These are phyloP conservation scores for Physaria fendleri DNA, from an alignment of 345 rosid genomes.

Conservation along the genomic window DNA sequence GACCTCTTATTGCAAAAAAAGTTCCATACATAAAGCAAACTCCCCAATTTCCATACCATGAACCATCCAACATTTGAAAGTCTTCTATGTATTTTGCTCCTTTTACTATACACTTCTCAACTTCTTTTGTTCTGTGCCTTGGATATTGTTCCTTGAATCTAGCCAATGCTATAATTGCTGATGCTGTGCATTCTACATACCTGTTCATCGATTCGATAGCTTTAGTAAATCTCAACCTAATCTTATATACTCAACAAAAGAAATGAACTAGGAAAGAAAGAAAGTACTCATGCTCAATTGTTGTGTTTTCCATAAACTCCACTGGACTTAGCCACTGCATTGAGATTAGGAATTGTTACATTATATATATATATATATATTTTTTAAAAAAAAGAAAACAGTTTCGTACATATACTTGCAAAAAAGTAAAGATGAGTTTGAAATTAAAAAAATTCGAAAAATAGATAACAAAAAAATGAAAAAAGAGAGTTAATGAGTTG, in stretches of 20 bases:
- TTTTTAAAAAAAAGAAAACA: not conserved
- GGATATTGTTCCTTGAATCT: not conserved
- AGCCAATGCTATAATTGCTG: not conserved
- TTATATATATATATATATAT: no score
- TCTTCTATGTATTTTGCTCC: constrained; percentile 18
- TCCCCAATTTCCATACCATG: constrained; percentile 62
- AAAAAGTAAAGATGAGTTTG: no score
- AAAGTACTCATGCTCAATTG: no score
- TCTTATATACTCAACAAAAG: no score
- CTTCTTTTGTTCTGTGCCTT: not conserved
- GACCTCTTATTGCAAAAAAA: constrained; percentile 36
- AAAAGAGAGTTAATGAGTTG: no score
- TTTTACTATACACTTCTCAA: not conserved
- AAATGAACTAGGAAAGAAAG: not conserved
- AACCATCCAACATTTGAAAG: constrained; percentile 45
- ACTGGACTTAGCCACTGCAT: no score
- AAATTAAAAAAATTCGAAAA: no score
- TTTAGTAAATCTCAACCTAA: no score
- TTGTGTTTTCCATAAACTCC: no score
- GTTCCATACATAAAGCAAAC: constrained; percentile 51
- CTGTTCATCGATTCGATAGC: not conserved
- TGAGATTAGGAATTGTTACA: not conserved
- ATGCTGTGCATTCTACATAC: not conserved
- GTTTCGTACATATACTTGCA: no score
- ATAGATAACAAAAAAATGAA: no score